phyloP scores from a whole-genome alignment of 1,139 yeast species.

The Diutina neorugosa region DNA sequence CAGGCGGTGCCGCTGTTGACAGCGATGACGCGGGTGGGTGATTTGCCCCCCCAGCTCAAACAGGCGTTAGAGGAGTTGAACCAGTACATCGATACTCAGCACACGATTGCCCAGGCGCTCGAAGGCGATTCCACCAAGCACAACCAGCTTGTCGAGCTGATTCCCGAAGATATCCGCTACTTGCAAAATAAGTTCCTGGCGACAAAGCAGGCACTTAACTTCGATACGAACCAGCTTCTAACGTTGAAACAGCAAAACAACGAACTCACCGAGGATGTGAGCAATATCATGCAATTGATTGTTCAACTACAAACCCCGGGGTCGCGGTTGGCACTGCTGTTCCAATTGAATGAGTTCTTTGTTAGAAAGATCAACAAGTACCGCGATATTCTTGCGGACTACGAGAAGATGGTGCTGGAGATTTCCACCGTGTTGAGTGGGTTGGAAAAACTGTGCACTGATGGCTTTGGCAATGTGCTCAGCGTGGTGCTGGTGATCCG shows the following conservation, averaged over 20 bases:
- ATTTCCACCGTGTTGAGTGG: constrained; percentile 39
- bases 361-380: constrained; percentile 53
- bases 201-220: constrained; percentile 53
- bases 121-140: constrained; percentile 55
- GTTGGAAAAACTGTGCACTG: constrained; percentile 31
- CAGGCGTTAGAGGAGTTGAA: constrained; percentile 71
- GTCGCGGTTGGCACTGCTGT: constrained; percentile 45
- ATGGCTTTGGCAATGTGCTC: constrained; percentile 41
- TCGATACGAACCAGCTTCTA: constrained; percentile 24
- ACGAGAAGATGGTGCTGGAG: constrained; percentile 67
- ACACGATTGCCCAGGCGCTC: constrained; percentile 68
- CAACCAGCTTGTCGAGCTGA: constrained; percentile 57
- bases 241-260: constrained; percentile 30
- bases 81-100: constrained; percentile 73
- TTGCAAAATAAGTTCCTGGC: constrained; percentile 51
- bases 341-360: constrained; percentile 35
- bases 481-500: constrained; percentile 55
- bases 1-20: constrained; percentile 2
- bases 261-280: constrained; percentile 59
- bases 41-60: constrained; percentile 52
- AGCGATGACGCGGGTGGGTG: constrained; percentile 2
- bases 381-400: constrained; percentile 50
- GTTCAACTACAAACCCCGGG: constrained; percentile 60
- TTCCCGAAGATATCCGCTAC: constrained; percentile 76
- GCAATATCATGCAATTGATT: constrained; percentile 52